Percentiles rank a stretch among this genome's conserved stretches.
Evolutionary conservation across 2,329 filamentous ascomycete genomes (phyloP).

Genomic region (Colletotrichum australisinense): DNA sequence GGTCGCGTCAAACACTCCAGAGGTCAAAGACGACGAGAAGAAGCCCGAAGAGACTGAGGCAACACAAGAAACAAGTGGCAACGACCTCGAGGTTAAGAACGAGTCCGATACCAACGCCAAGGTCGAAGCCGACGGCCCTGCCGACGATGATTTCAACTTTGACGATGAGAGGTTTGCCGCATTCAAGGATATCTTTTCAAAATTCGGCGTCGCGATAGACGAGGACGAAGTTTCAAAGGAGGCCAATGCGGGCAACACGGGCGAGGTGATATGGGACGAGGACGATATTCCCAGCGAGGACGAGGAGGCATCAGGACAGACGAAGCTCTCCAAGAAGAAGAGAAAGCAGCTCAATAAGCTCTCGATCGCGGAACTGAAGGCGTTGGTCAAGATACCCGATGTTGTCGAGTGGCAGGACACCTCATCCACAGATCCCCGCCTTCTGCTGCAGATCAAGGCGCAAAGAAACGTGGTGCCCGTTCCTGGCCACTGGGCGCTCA

Average conservation of each 20-base stretch:
- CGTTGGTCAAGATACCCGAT: conserved; percentile 89
- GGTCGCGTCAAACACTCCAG: conserved; percentile 35
- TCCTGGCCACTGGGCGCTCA: conserved; percentile 92
- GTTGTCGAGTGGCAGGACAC: conserved; percentile 98
- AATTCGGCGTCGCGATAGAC: conserved; percentile 76
- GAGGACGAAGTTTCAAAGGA: conserved; percentile 75
- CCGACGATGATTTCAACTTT: conserved; percentile 72
- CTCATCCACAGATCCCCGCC: conserved; percentile 86
- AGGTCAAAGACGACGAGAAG: conserved; percentile 39
- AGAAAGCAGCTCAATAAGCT: conserved; percentile 91
- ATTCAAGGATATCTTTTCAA: conserved; percentile 85
- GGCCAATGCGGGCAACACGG: conserved; percentile 78
- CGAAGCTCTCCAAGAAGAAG: conserved; percentile 93
- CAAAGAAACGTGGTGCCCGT: conserved; percentile 97
- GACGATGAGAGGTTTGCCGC: conserved; percentile 84
- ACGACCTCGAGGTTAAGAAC: conserved; percentile 57
- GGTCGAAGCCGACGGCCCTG: conserved; percentile 58
- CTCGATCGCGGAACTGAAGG: conserved; percentile 95
- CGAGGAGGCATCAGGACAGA: conserved; percentile 72
- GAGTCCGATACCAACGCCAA: conserved; percentile 48
- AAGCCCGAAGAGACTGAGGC: conserved; percentile 42
- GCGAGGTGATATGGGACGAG: conserved; percentile 85
- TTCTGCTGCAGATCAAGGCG: conserved; percentile 94
- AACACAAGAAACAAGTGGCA: conserved; percentile 40
- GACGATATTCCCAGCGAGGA: conserved; percentile 90